Evolutionary conservation across 345 rosid species (phyloP).

Genomic region (Adansonia digitata): DNA sequence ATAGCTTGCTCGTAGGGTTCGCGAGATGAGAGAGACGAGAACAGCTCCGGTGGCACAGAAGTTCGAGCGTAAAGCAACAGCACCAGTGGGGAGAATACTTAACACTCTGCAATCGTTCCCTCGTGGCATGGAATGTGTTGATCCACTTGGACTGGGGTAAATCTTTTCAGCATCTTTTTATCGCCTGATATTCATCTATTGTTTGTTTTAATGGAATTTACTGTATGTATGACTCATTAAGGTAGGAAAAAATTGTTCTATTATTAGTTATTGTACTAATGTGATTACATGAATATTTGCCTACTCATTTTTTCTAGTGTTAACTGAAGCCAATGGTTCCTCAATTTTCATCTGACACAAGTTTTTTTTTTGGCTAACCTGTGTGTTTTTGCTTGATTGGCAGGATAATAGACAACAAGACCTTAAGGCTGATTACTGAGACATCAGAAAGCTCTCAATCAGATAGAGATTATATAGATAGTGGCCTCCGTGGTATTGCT

Average conservation of each 20-base stretch:
- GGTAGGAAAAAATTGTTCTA: background rate
- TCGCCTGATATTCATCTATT: background rate
- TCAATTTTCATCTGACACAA: background rate
- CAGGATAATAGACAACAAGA: conserved; percentile 88
- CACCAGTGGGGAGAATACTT: conserved; percentile 34
- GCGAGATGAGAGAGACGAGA: conserved; percentile 91
- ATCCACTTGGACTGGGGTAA: conserved; percentile 94
- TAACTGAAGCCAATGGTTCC: background rate
- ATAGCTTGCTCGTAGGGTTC: conserved; percentile 91
- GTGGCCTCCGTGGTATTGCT: conserved; percentile 62
- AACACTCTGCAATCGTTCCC: conserved; percentile 73
- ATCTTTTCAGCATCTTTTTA: conserved; percentile 3
- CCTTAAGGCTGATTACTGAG: conserved; percentile 78
- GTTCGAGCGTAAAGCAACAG: conserved; percentile 55
- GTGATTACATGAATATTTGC: background rate
- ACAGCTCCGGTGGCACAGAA: conserved; percentile 75
- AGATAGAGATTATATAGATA: conserved; percentile 39
- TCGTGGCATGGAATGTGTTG: conserved; percentile 95
- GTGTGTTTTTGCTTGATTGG: conserved; percentile 14
- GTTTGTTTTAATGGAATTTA: background rate
- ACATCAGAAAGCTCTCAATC: conserved; percentile 56
- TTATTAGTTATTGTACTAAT: background rate
- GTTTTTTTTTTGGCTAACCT: conserved; percentile 8
- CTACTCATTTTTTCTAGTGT: background rate
- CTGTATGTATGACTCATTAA: background rate